Base-by-base conservation (phyloP, 257 asterid species). In the Gynochthodes officinalis region DNA sequence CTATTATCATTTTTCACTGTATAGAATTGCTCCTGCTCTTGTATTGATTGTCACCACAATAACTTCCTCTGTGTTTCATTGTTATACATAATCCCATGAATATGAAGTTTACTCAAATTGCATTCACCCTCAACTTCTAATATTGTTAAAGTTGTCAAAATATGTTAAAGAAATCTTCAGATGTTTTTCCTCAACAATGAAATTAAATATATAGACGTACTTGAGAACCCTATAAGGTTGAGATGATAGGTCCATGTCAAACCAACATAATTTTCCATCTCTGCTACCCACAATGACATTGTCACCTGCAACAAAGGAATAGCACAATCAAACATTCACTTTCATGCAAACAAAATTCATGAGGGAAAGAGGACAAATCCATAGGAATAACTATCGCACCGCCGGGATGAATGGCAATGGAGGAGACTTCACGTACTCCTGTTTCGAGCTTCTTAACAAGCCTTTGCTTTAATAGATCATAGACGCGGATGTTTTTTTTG, bases 221-320 rank as follows among this genome's bases (percentile, higher is more conserved):
- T 88, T 86, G 74, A 92, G 95, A 80, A 85, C 93, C 83, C 72
- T 86, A 63, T 95, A 95, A 71, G 99, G 99, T 72, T 81, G 85
- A 81, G 99, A 88, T 13, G 99, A 89, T 55, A 95, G 98, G 76
- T 95, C 98, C 99, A 95, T 92, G 84, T 95, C 99, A 83, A 95
- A 95, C 99, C 99, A 95, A 80, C 96, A 89, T 78, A 95, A 69
- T 81, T 95, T 95, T 78, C 99, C 99, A 30, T 95, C 99, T 82
- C 69, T 92, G 86, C 98, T 95, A 71, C 99, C 99, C 75, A 86
- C 92, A 68, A 95, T 89, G 75, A 76, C 88, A 81, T 95, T 87
- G 78, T 95, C 99, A 82, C 99, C 99, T 95, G 88, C 83, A 82
- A 62, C 50, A 64, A 55, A 72, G 71, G 70, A 64, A 23, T 50